Evolutionary conservation across 306 rosid species (phyloP).

Genomic region (Abrus precatorius): DNA sequence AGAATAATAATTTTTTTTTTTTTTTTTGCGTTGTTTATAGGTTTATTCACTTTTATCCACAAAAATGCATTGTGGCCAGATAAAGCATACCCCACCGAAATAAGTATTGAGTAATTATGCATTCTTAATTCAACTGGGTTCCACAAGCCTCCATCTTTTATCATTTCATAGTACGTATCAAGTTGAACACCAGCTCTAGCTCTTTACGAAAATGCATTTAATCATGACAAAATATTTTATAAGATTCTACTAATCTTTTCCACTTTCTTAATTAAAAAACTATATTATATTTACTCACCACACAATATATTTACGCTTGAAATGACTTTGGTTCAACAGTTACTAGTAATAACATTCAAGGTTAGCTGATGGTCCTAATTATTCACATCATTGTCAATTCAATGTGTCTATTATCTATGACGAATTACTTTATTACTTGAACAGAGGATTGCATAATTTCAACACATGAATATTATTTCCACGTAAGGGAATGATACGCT

Average conservation of each 20-base stretch:
- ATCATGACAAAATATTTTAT: neutral
- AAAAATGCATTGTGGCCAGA: neutral
- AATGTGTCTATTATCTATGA: neutral
- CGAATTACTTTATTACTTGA: neutral
- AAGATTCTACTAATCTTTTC: neutral
- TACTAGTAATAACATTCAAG: neutral
- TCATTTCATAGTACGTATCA: slow-evolving; percentile 15
- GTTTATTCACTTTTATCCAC: neutral
- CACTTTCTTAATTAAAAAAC: neutral
- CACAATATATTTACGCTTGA: neutral
- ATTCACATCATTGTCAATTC: neutral
- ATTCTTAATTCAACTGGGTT: slow-evolving; percentile 17
- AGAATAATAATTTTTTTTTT: too few species aligned
- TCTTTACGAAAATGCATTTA: neutral
- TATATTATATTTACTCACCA: neutral
- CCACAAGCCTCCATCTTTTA: slow-evolving; percentile 24
- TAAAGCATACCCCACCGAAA: slow-evolving; percentile 31
- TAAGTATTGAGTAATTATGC: slow-evolving; percentile 30
- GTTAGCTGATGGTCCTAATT: neutral
- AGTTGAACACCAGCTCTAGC: neutral
- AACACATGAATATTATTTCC: neutral
- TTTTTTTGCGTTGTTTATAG: neutral
- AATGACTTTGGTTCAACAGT: neutral
- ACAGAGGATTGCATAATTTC: neutral
- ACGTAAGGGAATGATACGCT: slow-evolving; percentile 11